These are phyloP conservation scores for Ophiocordyceps robertsii DNA, from an alignment of 2,329 filamentous ascomycete genomes.

Conservation along the genomic window DNA sequence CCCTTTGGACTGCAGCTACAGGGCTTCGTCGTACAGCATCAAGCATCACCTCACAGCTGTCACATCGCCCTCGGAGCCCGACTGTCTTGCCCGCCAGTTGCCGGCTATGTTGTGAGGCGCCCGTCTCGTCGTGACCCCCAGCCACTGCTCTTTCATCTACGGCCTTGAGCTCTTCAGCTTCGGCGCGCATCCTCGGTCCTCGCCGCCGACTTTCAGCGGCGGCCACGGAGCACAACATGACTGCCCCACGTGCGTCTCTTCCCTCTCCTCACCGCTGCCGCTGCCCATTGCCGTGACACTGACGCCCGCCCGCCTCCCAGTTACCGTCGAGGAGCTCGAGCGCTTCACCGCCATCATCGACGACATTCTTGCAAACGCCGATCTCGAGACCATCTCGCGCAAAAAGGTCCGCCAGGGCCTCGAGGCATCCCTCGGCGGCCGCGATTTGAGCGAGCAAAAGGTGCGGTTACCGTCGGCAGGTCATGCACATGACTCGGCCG, in stretches of 20 bases:
- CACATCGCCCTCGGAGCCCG: slow-evolving; percentile 1
- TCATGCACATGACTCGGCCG: neutral
- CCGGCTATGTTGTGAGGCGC: slow-evolving; percentile 5
- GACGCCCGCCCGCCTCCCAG: slow-evolving; percentile 18
- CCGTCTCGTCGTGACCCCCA: neutral
- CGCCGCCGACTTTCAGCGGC: neutral
- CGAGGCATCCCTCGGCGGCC: slow-evolving; percentile 38
- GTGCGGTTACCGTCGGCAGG: slow-evolving; percentile 15
- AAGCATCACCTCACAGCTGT: neutral
- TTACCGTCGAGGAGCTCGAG: slow-evolving; percentile 33
- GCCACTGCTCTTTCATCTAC: neutral
- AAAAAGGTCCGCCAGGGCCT: slow-evolving; percentile 48
- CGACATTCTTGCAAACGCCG: slow-evolving; percentile 40
- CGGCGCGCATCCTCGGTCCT: neutral
- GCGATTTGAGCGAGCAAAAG: slow-evolving; percentile 47
- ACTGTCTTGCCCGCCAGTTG: slow-evolving; percentile 1
- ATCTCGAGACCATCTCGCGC: slow-evolving; percentile 49
- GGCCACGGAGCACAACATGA: slow-evolving; percentile 1
- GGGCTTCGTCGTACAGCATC: slow-evolving; percentile 1
- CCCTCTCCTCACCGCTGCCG: neutral
- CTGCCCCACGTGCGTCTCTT: slow-evolving; percentile 2
- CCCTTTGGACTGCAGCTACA: neutral
- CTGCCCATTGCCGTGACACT: neutral
- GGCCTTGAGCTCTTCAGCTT: neutral
- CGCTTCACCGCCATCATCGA: slow-evolving; percentile 48